Percentiles rank a stretch among this genome's conserved stretches.
These are phyloP conservation scores for Chlamydomonas asymmetrica DNA, from an alignment of 139 green algal genomes.

Conservation along the genomic window DNA sequence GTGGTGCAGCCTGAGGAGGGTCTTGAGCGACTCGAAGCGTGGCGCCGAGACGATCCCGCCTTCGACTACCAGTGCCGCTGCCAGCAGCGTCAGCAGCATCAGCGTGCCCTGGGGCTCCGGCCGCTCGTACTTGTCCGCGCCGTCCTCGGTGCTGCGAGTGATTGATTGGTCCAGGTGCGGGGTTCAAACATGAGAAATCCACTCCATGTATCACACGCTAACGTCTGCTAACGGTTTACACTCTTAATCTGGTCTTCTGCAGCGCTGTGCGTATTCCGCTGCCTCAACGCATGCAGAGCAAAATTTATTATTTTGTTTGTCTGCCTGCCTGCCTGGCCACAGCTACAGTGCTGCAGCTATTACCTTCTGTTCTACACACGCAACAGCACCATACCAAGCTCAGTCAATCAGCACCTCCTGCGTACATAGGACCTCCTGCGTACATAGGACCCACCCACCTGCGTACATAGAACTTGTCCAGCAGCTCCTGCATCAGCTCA, in stretches of 20 bases:
- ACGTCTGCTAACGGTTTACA: neutral
- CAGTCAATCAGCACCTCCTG: neutral
- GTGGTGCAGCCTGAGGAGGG: too few relatives aligned
- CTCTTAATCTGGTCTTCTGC: neutral
- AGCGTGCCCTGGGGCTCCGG: slow-evolving; percentile 11
- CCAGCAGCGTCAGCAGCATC: slow-evolving; percentile 34
- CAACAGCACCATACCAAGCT: neutral
- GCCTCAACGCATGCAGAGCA: too few relatives aligned
- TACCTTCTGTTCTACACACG: too few relatives aligned
- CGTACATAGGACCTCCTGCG: neutral
- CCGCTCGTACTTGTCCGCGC: slow-evolving; percentile 16
- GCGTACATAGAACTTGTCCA: slow-evolving; percentile 30
- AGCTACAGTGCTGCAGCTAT: too few relatives aligned
- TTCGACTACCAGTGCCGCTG: slow-evolving; percentile 32
- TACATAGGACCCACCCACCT: neutral
- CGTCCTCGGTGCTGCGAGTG: slow-evolving; percentile 1
- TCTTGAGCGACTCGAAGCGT: too few relatives aligned
- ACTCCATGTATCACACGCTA: neutral
- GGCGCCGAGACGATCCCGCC: too few relatives aligned
- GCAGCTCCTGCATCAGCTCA: slow-evolving; percentile 26
- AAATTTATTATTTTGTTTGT: neutral
- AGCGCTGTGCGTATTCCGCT: too few relatives aligned
- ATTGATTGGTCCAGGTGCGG: neutral
- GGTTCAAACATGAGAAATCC: neutral
- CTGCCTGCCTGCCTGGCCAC: too few relatives aligned